These are phyloP conservation scores for Ilyonectria destructans DNA, from an alignment of 2,329 filamentous ascomycete species.

Conservation along the genomic window DNA sequence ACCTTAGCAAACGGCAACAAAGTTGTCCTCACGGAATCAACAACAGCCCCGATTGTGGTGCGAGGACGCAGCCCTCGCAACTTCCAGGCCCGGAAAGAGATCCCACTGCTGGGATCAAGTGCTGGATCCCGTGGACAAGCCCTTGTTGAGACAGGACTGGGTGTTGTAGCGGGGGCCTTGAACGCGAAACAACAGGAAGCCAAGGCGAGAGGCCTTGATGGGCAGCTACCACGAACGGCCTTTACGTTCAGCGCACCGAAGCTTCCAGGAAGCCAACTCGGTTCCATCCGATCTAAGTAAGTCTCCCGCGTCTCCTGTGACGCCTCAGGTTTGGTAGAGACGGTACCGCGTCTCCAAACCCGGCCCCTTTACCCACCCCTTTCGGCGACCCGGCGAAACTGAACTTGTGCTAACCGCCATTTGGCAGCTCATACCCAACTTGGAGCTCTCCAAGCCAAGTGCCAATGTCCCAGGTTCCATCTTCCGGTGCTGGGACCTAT, in stretches of 20 bases:
- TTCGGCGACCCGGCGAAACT: background rate
- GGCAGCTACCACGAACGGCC: slow-evolving; percentile 70
- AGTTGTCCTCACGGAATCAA: slow-evolving; percentile 85
- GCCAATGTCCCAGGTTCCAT: slow-evolving; percentile 65
- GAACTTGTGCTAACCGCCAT: slow-evolving; percentile 47
- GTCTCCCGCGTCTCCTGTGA: slow-evolving; percentile 48
- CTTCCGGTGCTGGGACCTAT: slow-evolving; percentile 63
- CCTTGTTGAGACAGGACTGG: slow-evolving; percentile 74
- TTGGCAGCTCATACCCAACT: slow-evolving; percentile 70
- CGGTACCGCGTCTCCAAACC: background rate
- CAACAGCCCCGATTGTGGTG: slow-evolving; percentile 93
- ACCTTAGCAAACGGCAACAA: slow-evolving; percentile 89
- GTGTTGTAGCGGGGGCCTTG: slow-evolving; percentile 73
- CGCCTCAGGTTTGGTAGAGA: background rate
- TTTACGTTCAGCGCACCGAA: slow-evolving; percentile 74
- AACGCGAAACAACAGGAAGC: slow-evolving; percentile 69
- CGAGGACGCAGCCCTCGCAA: slow-evolving; percentile 94
- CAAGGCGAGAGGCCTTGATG: slow-evolving; percentile 66
- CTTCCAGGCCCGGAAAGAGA: slow-evolving; percentile 94
- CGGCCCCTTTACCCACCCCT: background rate
- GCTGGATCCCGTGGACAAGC: slow-evolving; percentile 85
- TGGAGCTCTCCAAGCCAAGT: slow-evolving; percentile 66
- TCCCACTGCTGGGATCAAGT: slow-evolving; percentile 85
- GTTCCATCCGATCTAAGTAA: slow-evolving; percentile 72
- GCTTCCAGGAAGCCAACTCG: slow-evolving; percentile 68